These are phyloP conservation scores for Pseudogymnoascus sp. DNA, from an alignment of 2,329 filamentous ascomycete species.

Conservation along the genomic window DNA sequence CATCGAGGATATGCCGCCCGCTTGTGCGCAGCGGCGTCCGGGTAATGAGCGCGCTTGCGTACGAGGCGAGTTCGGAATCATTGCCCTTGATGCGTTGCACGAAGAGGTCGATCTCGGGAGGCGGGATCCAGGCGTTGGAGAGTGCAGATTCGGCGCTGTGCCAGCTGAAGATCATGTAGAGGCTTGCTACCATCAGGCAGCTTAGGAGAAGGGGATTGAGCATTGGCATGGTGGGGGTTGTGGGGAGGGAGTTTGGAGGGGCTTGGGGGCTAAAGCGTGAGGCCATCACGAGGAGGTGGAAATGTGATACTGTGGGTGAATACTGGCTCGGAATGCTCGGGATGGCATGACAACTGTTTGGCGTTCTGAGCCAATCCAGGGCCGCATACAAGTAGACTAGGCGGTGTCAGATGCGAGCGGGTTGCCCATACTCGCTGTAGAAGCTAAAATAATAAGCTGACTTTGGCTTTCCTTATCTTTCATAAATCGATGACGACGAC, in stretches of 20 bases:
- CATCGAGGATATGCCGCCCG: conserved; percentile 56
- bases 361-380: background rate
- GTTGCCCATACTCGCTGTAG: background rate
- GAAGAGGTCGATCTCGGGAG: background rate
- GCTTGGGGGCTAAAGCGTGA: background rate
- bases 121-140: background rate
- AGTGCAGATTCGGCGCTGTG: background rate
- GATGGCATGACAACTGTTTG: background rate
- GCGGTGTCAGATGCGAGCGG: background rate
- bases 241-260: background rate
- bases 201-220: background rate
- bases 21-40: conserved; percentile 48
- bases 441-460: background rate
- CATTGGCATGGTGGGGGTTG: background rate
- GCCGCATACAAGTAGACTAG: background rate
- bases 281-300: background rate
- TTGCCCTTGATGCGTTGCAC: background rate
- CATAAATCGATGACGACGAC: background rate
- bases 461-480: background rate
- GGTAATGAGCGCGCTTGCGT: background rate
- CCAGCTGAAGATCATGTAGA: background rate
- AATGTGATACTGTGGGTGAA: background rate
- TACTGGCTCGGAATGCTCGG: background rate
- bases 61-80: background rate
- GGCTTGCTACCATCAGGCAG: background rate